Evolutionary conservation across 208 protist species (phyloP).

Genomic region (Balamuthia mandrillaris): DNA sequence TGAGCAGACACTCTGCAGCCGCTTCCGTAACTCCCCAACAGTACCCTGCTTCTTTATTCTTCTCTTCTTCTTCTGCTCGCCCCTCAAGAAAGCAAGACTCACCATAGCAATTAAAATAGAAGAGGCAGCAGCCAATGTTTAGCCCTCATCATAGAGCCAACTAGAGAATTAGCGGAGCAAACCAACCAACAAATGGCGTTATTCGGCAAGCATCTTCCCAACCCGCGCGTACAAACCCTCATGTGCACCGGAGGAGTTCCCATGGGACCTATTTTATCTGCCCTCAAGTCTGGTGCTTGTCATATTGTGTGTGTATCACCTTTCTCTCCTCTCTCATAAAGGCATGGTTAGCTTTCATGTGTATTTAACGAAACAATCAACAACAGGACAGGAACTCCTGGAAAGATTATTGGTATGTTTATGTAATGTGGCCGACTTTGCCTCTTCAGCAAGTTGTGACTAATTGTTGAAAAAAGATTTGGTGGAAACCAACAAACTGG

Average conservation of each 20-base stretch:
- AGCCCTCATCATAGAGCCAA: conserved; percentile 67
- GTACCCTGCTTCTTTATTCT: neutral
- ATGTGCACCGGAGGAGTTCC: conserved; percentile 52
- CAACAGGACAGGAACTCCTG: conserved; percentile 70
- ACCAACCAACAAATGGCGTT: conserved; percentile 44
- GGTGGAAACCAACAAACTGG: conserved; percentile 30
- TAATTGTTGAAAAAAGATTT: neutral
- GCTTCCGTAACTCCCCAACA: neutral
- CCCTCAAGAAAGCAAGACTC: too few relatives aligned
- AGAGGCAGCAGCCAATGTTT: neutral
- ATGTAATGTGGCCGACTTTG: neutral
- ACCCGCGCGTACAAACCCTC: conserved; percentile 26
- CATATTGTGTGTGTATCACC: neutral
- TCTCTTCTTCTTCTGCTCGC: too few relatives aligned
- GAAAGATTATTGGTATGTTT: conserved; percentile 49
- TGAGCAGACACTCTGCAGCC: neutral
- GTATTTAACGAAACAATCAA: conserved; percentile 51
- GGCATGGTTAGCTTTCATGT: neutral
- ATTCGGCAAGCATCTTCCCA: conserved; percentile 50
- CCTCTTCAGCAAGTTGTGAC: neutral
- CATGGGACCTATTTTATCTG: neutral
- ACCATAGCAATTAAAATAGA: neutral
- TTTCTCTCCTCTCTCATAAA: neutral
- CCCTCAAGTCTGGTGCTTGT: conserved; percentile 11
- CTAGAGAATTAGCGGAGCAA: conserved; percentile 65